Evolutionary conservation across 1,284 basidiomycete genomes (phyloP), one percentile per base, ranked within the genome.

Genomic region (Serendipita sp.): DNA sequence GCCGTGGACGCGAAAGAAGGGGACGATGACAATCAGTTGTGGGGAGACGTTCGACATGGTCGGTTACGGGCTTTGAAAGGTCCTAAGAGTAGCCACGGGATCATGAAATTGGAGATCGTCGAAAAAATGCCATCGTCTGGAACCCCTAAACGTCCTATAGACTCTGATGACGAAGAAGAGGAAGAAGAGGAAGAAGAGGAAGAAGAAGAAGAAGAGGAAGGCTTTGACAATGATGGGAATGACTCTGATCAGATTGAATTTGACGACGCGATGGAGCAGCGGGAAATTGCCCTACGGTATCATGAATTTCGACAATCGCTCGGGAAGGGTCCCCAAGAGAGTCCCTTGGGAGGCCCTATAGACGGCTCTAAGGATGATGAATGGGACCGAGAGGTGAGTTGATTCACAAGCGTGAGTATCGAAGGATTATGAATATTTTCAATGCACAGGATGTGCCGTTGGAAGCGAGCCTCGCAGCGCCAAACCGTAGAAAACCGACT

Each of bases 31-130:
- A 60, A 47, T 61, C 49, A 13, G 61, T 61, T 17, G 58, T 82
- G 79, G 80, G 82, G 84, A 62, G 81, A 83, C 67, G 74, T 86
- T 45, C 69, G 76, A 41, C 76, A 75, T 3, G 82, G 74, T 4
- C 77, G 76, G 67, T 70, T 85, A 60, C 76, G 75, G 60, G 68
- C 73, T 26, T 71, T 26, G 10, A 22, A 12, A 29, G 53, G 53
- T n/a, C 22, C 30, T 26, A 58, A 58, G 30, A 58, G 53, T 58
- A 26, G 53, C 53, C 15, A 32, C 1, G 53, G 32, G 15, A 34
- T 30, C 53, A 58, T 58, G 53, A 58, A 58, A 35, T 32, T 58
- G 22, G 22, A 58, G 53, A 58, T 58, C 10, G 30, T 58, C 10
- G 53, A 58, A n/a, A 22, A 26, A 58, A n/a, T 58, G 26, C 3